Evolutionary conservation across 495 filamentous ascomycete species (phyloP).

Genomic region (Daldinia concentrica): DNA sequence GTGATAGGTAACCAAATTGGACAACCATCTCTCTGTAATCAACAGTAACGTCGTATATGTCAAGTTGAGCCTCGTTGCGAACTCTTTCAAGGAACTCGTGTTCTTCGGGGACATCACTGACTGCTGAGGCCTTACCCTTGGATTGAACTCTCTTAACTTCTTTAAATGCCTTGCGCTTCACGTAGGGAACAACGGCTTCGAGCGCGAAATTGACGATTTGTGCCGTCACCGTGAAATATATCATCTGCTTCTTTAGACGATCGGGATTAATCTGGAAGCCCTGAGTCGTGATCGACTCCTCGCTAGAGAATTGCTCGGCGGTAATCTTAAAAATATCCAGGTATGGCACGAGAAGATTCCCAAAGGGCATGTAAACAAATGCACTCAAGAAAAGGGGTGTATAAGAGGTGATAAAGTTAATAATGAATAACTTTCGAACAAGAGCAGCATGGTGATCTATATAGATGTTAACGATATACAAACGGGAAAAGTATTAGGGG

Average conservation of each 20-base stretch:
- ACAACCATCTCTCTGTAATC: conserved; percentile 96
- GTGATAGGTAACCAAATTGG: conserved; percentile 91
- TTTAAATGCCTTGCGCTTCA: conserved; percentile 76
- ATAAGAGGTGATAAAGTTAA: conserved; percentile 98
- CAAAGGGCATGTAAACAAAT: conserved; percentile 97
- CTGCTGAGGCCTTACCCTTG: conserved; percentile 54
- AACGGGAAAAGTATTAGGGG: no score
- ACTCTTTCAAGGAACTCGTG: conserved; percentile 79
- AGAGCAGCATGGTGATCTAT: conserved; percentile 76
- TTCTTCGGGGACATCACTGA: conserved; percentile 74
- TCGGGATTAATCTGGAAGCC: conserved; percentile 85
- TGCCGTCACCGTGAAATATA: conserved; percentile 96
- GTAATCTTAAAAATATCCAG: conserved; percentile 86
- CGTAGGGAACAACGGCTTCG: conserved; percentile 85
- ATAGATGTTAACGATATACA: conserved; percentile 24
- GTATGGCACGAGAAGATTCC: conserved; percentile 84
- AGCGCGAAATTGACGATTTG: conserved; percentile 88
- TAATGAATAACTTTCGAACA: conserved; percentile 89
- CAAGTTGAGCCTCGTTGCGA: conserved; percentile 85
- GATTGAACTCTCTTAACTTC: conserved; percentile 78
- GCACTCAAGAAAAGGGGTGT: conserved; percentile 91
- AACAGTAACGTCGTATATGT: conserved; percentile 83
- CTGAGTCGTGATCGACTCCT: conserved; percentile 71
- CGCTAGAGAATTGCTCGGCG: conserved; percentile 76
- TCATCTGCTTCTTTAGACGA: conserved; percentile 87